Percentiles rank a stretch among this genome's conserved stretches.
phyloP scores from a whole-genome alignment of 2,329 filamentous ascomycete genomes.

The Fusarium pininemorale region DNA sequence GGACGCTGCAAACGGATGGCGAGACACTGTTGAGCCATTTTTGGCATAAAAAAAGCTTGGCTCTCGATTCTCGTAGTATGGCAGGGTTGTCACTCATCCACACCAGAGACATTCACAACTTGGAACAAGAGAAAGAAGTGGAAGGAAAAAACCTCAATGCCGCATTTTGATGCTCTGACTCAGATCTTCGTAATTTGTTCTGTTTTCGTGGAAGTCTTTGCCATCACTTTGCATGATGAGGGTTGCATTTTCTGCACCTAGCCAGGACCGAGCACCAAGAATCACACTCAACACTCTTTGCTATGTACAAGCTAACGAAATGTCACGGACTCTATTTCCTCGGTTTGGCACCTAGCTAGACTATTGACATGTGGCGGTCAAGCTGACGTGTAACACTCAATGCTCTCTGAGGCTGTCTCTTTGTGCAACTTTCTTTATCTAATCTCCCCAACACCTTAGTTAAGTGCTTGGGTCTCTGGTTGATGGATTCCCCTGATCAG shows the following conservation, averaged over 20 bases:
- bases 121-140: background rate
- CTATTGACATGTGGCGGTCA: slow-evolving; percentile 26
- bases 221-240: background rate
- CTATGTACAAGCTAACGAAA: background rate
- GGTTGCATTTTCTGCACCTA: slow-evolving; percentile 16
- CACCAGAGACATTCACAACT: slow-evolving; percentile 6
- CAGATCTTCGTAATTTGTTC: background rate
- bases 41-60: slow-evolving; percentile 33
- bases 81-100: slow-evolving; percentile 16
- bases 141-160: background rate
- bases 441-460: background rate
- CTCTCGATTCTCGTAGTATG: slow-evolving; percentile 2
- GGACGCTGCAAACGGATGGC: slow-evolving; percentile 14
- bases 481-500: background rate
- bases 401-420: slow-evolving; percentile 6
- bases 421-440: slow-evolving; percentile 13
- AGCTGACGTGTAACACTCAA: slow-evolving; percentile 28
- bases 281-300: background rate
- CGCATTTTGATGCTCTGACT: slow-evolving; percentile 1
- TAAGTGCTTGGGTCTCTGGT: background rate
- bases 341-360: slow-evolving; percentile 7
- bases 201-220: slow-evolving; percentile 3
- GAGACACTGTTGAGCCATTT: slow-evolving; percentile 22
- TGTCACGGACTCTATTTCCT: background rate
- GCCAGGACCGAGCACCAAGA: background rate